A percentile compares a stretch with the other conserved stretches of the same genome.
Conservation (phyloP, 495 filamentous ascomycete species). For the Acidiella bohemica region DNA sequence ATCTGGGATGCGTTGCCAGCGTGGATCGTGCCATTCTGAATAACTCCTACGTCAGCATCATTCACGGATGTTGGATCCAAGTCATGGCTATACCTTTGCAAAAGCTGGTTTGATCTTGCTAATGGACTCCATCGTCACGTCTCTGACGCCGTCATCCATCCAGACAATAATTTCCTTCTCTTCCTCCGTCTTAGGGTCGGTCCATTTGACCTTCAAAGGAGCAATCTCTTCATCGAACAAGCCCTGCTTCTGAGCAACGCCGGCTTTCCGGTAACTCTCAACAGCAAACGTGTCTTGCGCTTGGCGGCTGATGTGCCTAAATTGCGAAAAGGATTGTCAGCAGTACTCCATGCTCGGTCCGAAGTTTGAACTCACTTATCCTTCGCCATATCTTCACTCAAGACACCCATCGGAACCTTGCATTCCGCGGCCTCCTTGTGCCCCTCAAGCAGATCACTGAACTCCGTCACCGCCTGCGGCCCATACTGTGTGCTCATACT, state of each 20-base stretch:
- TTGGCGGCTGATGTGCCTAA: slow-evolving; percentile 52
- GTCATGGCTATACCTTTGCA: slow-evolving; percentile 39
- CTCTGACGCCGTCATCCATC: slow-evolving; percentile 75
- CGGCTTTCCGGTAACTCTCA: slow-evolving; percentile 75
- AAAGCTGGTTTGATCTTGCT: slow-evolving; percentile 86
- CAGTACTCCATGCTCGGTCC: too few relatives aligned
- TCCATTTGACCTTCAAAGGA: slow-evolving; percentile 67
- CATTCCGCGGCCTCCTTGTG: slow-evolving; percentile 81
- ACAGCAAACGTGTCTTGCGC: slow-evolving; percentile 85
- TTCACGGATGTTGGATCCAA: background rate
- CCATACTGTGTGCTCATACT: slow-evolving; percentile 91
- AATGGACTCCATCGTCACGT: slow-evolving; percentile 73
- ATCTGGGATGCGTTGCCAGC: slow-evolving; percentile 94
- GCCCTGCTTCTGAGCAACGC: slow-evolving; percentile 70
- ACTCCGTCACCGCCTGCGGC: slow-evolving; percentile 80
- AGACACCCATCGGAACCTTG: slow-evolving; percentile 93
- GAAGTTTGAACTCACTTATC: too few relatives aligned
- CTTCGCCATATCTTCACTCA: slow-evolving; percentile 91
- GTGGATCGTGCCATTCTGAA: slow-evolving; percentile 50
- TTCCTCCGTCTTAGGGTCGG: slow-evolving; percentile 84
- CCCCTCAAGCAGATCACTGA: slow-evolving; percentile 79
- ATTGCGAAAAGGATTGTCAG: too few relatives aligned
- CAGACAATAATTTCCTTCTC: slow-evolving; percentile 70
- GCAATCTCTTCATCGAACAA: slow-evolving; percentile 89
- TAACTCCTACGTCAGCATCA: too few relatives aligned